Percentiles rank a stretch among this genome's conserved stretches.
Evolutionary conservation across 2,329 filamentous ascomycete species (phyloP).

Genomic region (Aureobasidium zeae): DNA sequence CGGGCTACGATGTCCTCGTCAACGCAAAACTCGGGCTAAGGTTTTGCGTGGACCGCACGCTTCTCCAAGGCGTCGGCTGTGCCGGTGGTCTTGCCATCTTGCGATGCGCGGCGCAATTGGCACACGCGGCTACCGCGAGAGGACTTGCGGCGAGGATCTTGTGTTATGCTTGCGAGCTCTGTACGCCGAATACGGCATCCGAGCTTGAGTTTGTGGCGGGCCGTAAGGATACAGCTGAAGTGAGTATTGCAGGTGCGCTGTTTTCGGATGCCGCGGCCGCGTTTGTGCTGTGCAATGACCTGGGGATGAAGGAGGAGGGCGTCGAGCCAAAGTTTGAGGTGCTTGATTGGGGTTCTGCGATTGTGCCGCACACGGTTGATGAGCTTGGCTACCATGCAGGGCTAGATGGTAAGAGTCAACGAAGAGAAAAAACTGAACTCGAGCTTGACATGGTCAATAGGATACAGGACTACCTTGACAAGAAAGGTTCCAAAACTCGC

Average conservation of each 20-base stretch:
- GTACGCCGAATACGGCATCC: constrained; percentile 47
- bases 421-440: too few species aligned
- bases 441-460: not conserved
- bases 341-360: not conserved
- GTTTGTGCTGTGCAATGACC: constrained; percentile 53
- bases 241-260: constrained; percentile 55
- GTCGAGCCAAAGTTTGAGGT: not conserved
- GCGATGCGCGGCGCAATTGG: constrained; percentile 51
- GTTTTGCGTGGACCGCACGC: constrained; percentile 26
- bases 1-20: constrained; percentile 33
- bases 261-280: constrained; percentile 66
- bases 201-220: constrained; percentile 39
- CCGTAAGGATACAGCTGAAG: constrained; percentile 51
- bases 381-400: not conserved
- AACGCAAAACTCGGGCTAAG: constrained; percentile 26
- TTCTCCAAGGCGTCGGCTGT: constrained; percentile 33
- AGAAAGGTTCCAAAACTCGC: not conserved
- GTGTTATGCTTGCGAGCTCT: constrained; percentile 53
- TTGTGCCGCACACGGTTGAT: not conserved
- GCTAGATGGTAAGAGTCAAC: not conserved
- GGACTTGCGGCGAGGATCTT: constrained; percentile 53
- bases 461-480: not conserved
- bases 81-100: constrained; percentile 30
- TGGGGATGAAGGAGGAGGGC: constrained; percentile 34
- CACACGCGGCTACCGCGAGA: constrained; percentile 51